These are phyloP conservation scores for Avena sativa DNA, from an alignment of 176 grass and related monocot genomes.

Conservation along the genomic window DNA sequence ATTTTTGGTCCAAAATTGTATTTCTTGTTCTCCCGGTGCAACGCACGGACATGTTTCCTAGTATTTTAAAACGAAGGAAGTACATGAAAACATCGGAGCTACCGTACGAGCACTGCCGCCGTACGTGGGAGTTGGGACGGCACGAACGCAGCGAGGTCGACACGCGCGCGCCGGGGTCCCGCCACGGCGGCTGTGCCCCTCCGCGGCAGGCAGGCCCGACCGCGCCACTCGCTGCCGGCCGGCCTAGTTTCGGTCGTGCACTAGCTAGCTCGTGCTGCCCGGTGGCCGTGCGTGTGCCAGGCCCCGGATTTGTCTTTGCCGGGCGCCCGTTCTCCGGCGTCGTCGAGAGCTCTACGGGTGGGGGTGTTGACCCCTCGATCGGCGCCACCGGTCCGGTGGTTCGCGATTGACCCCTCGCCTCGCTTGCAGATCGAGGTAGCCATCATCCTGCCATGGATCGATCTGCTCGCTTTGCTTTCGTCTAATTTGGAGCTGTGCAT, in stretches of 20 bases:
- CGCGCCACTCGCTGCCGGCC: not conserved
- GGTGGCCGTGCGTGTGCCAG: not conserved
- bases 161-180: conserved; percentile 38
- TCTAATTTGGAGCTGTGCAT: conserved; percentile 1
- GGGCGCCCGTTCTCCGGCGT: conserved; percentile 2
- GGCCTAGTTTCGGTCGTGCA: conserved; percentile 19
- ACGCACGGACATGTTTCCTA: too few relatives aligned
- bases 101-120: not conserved
- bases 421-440: not conserved
- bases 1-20: too few relatives aligned
- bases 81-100: too few relatives aligned
- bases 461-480: not conserved
- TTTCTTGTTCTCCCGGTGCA: too few relatives aligned
- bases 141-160: not conserved
- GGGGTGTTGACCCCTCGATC: conserved; percentile 26
- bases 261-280: not conserved
- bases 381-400: not conserved
- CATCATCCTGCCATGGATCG: too few relatives aligned
- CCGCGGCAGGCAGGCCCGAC: conserved; percentile 36
- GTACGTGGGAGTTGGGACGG: not conserved
- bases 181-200: conserved; percentile 30
- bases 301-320: not conserved
- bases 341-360: conserved; percentile 51
- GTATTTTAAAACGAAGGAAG: too few relatives aligned
- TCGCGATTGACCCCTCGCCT: not conserved